These are phyloP conservation scores for Leucocoprinus sp. DNA, from an alignment of 768 basidiomycete species.

Conservation along the genomic window DNA sequence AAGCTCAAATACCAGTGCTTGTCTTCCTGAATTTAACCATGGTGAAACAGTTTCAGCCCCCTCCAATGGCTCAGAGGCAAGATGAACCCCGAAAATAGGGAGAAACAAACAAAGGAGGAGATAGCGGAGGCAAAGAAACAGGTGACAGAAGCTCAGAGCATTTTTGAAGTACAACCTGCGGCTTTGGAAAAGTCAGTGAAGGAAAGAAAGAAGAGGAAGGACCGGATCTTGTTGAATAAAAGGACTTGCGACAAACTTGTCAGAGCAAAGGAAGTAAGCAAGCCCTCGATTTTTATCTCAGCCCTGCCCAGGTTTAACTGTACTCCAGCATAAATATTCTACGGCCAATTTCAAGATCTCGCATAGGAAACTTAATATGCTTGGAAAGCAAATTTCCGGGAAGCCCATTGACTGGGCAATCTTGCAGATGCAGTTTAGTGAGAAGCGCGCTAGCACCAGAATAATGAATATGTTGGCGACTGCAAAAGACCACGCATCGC, in stretches of 20 bases:
- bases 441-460: constrained; percentile 81
- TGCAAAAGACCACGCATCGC: constrained; percentile 76
- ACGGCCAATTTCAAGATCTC: constrained; percentile 93
- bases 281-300: constrained; percentile 3
- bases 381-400: constrained; percentile 80
- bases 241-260: constrained; percentile 17
- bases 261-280: constrained; percentile 24
- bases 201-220: constrained; percentile 6
- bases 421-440: constrained; percentile 92
- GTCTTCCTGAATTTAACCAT: neutral
- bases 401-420: constrained; percentile 94
- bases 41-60: constrained; percentile 48
- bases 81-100: constrained; percentile 39
- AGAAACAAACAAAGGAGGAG: constrained; percentile 37
- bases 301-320: neutral
- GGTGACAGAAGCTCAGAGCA: constrained; percentile 32
- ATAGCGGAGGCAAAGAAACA: constrained; percentile 36
- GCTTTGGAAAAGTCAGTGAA: constrained; percentile 16
- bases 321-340: constrained; percentile 81
- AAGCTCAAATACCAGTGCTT: neutral
- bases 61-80: constrained; percentile 58
- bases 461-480: constrained; percentile 85
- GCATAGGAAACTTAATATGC: constrained; percentile 84
- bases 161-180: constrained; percentile 39
- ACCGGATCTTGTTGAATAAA: neutral